These are phyloP conservation scores for Leishmania gerbilli DNA, from an alignment of 208 protist species.

Conservation along the genomic window DNA sequence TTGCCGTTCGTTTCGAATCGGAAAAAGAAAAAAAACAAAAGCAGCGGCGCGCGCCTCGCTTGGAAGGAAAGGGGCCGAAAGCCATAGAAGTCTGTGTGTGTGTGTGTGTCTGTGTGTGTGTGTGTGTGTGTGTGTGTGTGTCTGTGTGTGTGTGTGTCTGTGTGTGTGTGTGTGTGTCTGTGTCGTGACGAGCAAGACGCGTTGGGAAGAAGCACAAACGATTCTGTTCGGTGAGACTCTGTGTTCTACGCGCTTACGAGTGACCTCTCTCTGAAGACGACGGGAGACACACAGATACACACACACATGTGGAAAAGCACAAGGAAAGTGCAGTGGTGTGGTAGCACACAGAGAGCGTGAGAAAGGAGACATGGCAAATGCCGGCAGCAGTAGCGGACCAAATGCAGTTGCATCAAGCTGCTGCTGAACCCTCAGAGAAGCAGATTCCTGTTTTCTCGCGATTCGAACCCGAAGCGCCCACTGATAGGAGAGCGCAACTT, in stretches of 20 bases:
- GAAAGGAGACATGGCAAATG: not conserved
- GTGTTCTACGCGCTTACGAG: not conserved
- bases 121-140: no score
- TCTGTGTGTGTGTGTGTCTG: no score
- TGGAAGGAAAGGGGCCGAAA: not conserved
- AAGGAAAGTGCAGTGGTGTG: not conserved
- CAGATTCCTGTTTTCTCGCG: not conserved
- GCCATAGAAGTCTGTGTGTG: no score
- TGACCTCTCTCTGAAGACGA: not conserved
- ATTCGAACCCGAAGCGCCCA: not conserved
- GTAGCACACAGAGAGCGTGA: not conserved
- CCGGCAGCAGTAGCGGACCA: not conserved
- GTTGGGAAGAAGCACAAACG: not conserved
- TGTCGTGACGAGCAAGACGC: not conserved
- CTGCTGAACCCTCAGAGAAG: not conserved
- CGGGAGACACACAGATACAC: not conserved
- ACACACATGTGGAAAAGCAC: not conserved
- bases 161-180: no score
- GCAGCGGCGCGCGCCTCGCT: not conserved
- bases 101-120: no score
- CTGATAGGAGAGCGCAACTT: not conserved
- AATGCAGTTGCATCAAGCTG: not conserved
- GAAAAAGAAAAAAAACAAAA: no score
- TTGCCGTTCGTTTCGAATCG: not conserved
- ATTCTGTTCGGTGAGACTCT: not conserved